Base-by-base conservation (phyloP, 1,284 basidiomycete species). In the Serendipita sp. region DNA sequence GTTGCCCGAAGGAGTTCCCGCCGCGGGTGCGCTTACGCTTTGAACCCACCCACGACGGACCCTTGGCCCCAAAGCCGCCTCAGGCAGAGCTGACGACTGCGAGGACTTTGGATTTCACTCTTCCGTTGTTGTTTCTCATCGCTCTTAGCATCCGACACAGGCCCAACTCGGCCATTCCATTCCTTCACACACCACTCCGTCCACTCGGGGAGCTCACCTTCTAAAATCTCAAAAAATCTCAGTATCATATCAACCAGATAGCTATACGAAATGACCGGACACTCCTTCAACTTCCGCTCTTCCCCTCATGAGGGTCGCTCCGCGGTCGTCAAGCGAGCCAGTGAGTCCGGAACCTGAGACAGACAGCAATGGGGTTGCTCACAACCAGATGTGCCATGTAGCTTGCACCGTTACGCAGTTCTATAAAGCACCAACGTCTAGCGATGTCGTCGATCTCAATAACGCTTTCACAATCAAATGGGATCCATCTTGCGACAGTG, bases 381-480 rank as follows among this genome's bases (percentile, higher is more conserved):
- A 49, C 45, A 49, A 49, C 17, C 53, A 10, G 34, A 58, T 58
- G 10, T 10, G 53, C 34, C 32, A 32, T 22, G 8, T 49, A 80
- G 80, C 72, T 64, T 87, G 85, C 70, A 66, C 72, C 8, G 76
- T 77, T 1, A 82, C 82, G 38, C 80, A 79, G 2, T 83, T 92
- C 66, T 91, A 91, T 77, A 77, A 74, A 63, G 76, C 76, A 30
- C 90, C 91, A 2, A 75, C 77, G 12, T 74, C 77, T 32, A 78
- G 79, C 26, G 72, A 78, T 62, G 74, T 74, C 34, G 68, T 91
- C 67, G 76, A 83, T 67, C 77, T 80, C 3, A 75, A 79, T 62
- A 69, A 79, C 26, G 74, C 81, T 0, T 70, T 91, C 68, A 79
- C 78, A 53, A 82, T 93, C 69, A 74, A 80, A 60, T 93, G 91